These are phyloP conservation scores for Saxophila tyrrhenica DNA, from an alignment of 495 filamentous ascomycete genomes.

Conservation along the genomic window DNA sequence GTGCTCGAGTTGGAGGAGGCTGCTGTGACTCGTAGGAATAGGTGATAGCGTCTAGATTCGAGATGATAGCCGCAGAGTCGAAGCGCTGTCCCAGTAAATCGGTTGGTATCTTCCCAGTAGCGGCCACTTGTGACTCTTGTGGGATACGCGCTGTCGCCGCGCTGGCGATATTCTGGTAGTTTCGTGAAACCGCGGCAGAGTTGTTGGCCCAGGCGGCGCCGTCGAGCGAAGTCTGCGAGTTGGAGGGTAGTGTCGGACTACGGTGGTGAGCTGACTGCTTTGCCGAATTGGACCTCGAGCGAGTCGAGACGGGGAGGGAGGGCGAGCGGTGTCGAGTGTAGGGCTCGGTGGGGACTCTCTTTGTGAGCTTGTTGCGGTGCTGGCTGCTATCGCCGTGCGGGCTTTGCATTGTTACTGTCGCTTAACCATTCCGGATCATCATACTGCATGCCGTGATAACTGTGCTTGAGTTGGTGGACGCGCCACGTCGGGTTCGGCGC, in stretches of 20 bases:
- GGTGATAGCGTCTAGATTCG: conserved; percentile 17
- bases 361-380: neutral
- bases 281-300: neutral
- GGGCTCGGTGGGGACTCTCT: neutral
- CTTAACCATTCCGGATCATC: neutral
- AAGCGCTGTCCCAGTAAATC: conserved; percentile 19
- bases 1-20: neutral
- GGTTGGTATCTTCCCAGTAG: conserved; percentile 14
- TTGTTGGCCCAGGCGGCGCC: neutral
- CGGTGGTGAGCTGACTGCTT: neutral
- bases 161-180: neutral
- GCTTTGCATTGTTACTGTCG: conserved; percentile 1
- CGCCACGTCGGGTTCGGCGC: neutral
- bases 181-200: neutral
- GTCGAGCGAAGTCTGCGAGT: conserved; percentile 1
- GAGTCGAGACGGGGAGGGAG: neutral
- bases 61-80: conserved; percentile 18
- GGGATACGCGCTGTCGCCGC: neutral
- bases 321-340: neutral
- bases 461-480: neutral
- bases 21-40: conserved; percentile 15
- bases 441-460: neutral
- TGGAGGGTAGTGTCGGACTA: conserved; percentile 1
- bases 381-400: neutral
- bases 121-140: conserved; percentile 11